Evolutionary conservation across 331 rosid species (phyloP), one percentile per base, ranked within the genome.

Genomic region (Arachis monticola): DNA sequence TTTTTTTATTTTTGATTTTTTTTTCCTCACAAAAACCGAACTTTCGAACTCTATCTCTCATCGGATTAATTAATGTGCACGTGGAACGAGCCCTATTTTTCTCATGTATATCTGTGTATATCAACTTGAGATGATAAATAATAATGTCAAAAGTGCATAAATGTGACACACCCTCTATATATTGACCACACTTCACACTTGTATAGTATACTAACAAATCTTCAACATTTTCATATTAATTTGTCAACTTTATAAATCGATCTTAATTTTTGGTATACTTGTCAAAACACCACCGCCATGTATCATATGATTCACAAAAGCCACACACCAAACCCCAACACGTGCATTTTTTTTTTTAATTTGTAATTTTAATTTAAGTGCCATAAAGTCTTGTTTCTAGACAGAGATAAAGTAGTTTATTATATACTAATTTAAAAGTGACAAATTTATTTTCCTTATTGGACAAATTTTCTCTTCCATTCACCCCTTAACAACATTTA

Each of bases 61-160:
- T 8, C 47, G 0, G 51, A 35, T 35, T 3, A 35, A 35, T 35
- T 35, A 35, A 70, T 64, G 32, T 42, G 84, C 87, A 82, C 92
- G 93, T 87, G 90, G 73, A 88, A 31, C 3, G 6, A 71, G 60
- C 11, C 51, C 44, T 47, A 57, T 59, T 67, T 30, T 8, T 14
- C 42, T 57, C 70, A 67, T 68, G 27, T 60, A 35, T 35, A 35
- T 35, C 40, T 35, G 31, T 44, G 55, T 53, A 1, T 0, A 53
- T 64, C 27, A 64, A 10, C 45, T 46, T 38, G 10, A 44, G 22
- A 17, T 17, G 22, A 17, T 17, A 17, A 17, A 17, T 17, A 17
- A 17, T 35, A 35, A 44, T 5, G 48, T 44, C 8, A 44, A 44
- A 44, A 44, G 48, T 44, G 6, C 40, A 35, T n/a, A 50, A 22